phyloP scores from a whole-genome alignment of 768 basidiomycete species.

The Pleurotus giganteus region DNA sequence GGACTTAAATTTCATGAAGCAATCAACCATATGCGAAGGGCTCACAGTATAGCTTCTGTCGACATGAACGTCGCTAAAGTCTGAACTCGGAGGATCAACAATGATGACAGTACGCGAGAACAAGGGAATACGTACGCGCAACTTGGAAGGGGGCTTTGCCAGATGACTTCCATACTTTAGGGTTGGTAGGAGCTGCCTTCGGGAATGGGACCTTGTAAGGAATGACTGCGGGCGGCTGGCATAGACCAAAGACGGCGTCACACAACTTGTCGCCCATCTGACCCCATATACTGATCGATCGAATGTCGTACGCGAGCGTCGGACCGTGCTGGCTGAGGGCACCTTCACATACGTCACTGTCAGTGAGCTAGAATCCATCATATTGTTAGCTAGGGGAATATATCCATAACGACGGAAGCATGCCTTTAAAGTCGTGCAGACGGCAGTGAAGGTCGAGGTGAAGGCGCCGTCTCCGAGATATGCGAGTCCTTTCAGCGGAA shows the following conservation, averaged over 20 bases:
- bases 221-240: conserved; percentile 46
- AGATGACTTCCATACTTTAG: conserved; percentile 30
- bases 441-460: conserved; percentile 34
- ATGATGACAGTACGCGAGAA: not conserved
- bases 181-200: conserved; percentile 33
- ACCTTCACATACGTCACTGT: conserved; percentile 59
- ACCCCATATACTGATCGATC: conserved; percentile 43
- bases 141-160: conserved; percentile 50
- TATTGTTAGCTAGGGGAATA: not conserved
- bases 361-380: conserved; percentile 37
- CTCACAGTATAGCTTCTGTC: conserved; percentile 53
- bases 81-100: not conserved
- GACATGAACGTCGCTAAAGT: conserved; percentile 65
- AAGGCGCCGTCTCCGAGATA: conserved; percentile 47
- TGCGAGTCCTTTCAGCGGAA: conserved; percentile 45
- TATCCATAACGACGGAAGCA: conserved; percentile 3
- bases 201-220: conserved; percentile 44
- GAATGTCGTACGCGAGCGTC: conserved; percentile 55
- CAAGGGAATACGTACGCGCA: conserved; percentile 24
- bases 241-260: conserved; percentile 52
- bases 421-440: conserved; percentile 45
- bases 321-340: conserved; percentile 49
- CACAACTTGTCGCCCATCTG: conserved; percentile 55
- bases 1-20: not conserved
- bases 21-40: not conserved